A percentile compares a stretch with the other conserved stretches of the same genome.
These are phyloP conservation scores for Penicillium concentricum DNA, from an alignment of 2,329 filamentous ascomycete genomes.

Conservation along the genomic window DNA sequence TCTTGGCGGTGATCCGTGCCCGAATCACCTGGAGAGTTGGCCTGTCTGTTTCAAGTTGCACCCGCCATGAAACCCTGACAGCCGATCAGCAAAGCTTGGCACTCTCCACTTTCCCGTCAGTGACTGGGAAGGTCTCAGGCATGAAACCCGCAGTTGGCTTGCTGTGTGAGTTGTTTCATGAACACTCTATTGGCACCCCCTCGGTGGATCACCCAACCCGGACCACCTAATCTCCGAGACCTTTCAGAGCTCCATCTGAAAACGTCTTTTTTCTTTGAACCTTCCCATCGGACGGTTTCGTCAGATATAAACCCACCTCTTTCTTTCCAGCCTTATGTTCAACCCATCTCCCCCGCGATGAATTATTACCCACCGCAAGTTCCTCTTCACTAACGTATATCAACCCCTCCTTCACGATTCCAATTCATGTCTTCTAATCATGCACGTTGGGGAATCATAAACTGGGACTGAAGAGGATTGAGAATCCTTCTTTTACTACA, in stretches of 20 bases:
- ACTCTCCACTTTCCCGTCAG: not conserved
- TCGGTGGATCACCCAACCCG: not conserved
- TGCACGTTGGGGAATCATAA: conserved; percentile 6
- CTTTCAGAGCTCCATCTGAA: not conserved
- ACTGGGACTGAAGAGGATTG: conserved; percentile 2
- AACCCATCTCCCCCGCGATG: not conserved
- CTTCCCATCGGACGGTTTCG: not conserved
- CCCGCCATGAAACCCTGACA: not conserved
- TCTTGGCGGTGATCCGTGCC: conserved; percentile 8
- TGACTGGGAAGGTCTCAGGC: not conserved
- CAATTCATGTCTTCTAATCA: conserved; percentile 9
- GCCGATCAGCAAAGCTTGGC: conserved; percentile 7
- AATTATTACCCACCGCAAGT: not conserved
- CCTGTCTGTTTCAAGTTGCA: conserved; percentile 5
- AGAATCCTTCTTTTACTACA: not conserved
- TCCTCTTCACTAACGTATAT: conserved; percentile 8
- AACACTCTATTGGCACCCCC: not conserved
- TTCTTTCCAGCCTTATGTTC: not conserved
- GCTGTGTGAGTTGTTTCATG: not conserved
- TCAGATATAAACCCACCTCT: not conserved
- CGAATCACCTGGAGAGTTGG: not conserved
- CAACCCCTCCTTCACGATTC: conserved; percentile 1
- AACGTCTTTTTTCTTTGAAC: not conserved
- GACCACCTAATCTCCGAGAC: not conserved
- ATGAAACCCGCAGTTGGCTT: not conserved